Percentiles rank a stretch among this genome's conserved stretches.
Conservation (phyloP, 306 rosid genomes). For the Lathyrus sativus region DNA sequence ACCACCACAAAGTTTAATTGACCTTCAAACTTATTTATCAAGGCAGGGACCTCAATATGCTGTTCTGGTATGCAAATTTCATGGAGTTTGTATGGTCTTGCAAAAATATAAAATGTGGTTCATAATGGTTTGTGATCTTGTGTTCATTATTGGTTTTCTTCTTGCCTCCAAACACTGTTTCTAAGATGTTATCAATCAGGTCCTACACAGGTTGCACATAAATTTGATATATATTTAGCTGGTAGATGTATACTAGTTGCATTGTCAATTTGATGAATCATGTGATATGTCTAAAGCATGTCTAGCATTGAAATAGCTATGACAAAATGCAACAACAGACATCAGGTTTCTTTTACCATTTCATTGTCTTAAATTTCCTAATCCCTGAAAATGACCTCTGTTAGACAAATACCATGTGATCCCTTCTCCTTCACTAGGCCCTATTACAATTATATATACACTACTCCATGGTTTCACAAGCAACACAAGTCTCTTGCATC, state of each 20-base stretch:
- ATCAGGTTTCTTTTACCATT: conserved; percentile 8
- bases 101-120: not conserved
- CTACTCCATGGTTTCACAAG: not conserved
- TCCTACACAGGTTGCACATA: conserved; percentile 1
- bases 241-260: not conserved
- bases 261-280: not conserved
- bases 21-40: not conserved
- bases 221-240: not conserved
- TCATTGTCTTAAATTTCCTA: not conserved
- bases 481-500: conserved; percentile 27
- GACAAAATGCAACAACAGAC: conserved; percentile 13
- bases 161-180: not conserved
- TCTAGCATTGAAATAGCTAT: conserved; percentile 16
- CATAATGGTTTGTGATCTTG: not conserved
- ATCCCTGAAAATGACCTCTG: conserved; percentile 10
- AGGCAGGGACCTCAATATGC: not conserved
- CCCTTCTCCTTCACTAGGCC: conserved; percentile 8
- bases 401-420: conserved; percentile 41
- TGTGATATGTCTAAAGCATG: conserved; percentile 38
- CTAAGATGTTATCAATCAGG: not conserved
- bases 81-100: not conserved
- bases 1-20: not conserved
- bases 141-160: not conserved
- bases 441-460: conserved; percentile 35
- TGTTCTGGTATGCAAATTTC: not conserved